These are phyloP conservation scores for Colletotrichum horii DNA, from an alignment of 2,329 filamentous ascomycete species.

Conservation along the genomic window DNA sequence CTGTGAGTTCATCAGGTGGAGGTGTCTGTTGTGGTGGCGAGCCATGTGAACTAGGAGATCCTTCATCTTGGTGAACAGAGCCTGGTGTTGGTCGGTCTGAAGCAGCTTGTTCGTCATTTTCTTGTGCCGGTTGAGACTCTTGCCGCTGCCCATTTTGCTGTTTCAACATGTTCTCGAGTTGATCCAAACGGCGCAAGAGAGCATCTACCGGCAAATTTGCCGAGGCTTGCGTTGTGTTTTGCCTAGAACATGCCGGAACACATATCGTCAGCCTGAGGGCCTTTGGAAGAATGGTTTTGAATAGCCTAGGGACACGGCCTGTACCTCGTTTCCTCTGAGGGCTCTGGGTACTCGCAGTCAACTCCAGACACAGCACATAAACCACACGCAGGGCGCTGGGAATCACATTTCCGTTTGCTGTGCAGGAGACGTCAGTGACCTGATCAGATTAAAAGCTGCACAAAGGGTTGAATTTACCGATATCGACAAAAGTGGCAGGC, in stretches of 20 bases:
- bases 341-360: neutral
- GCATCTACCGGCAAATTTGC: neutral
- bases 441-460: neutral
- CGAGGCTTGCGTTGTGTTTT: neutral
- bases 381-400: neutral
- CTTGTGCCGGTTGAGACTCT: neutral
- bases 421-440: neutral
- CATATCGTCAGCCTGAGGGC: neutral
- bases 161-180: neutral
- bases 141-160: neutral
- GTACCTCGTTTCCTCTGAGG: neutral
- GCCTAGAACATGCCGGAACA: neutral
- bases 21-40: neutral
- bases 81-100: neutral
- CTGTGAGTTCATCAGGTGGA: neutral
- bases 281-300: neutral
- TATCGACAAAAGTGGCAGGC: neutral
- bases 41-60: neutral
- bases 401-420: neutral
- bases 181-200: neutral
- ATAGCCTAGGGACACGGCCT: neutral
- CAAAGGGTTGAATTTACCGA: neutral
- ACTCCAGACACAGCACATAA: neutral
- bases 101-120: neutral
- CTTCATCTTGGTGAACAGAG: neutral